Base-by-base conservation (phyloP, 140 eudicot species). In the Stevia rebaudiana region DNA sequence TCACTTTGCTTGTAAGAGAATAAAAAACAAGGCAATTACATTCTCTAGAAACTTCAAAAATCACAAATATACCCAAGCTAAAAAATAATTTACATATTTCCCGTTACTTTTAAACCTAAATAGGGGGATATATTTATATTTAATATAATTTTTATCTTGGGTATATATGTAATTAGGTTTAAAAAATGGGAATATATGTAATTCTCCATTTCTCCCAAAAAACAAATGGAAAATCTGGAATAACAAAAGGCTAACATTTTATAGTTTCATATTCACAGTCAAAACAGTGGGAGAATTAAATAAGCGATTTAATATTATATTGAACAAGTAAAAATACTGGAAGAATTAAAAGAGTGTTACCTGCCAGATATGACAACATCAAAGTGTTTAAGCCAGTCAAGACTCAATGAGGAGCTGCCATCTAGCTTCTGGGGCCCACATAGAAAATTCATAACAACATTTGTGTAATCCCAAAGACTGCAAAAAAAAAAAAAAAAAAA, bases 401-500 rank as follows among this genome's bases (percentile, higher is more conserved):
- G 88, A 79, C 63, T 85, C 66, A 75, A 67, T 39, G 71, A 21
- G 39, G 80, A 63, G 52, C 66, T 52, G 60, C 76, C 73, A 37
- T 78, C 79, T 43, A 12, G 67, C 44, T 60, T 37, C 51, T 53
- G 70, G 33, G 85, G 78, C 42, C 89, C 90, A 74, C 94, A 92
- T n/a, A 92, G 90, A 72, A 92, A 92, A 76, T 82, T 92, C 98
- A 92, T 92, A 54, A 92, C 98, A 46, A 92, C 80, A 72, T 92
- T 88, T 65, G 98, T 88, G 63, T 92, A 92, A 68, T 92, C 98
- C 98, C 98, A 92, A 28, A 92, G 78, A 82, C 98, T 92, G 95
- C 83, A 88, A 22, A 47, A 79, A 17, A 83, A 48, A 42, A 53
- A 28, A 35, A n/a, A n/a, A n/a, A 88, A 22, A 47, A 79, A 17